Conservation (phyloP, 805 yeast genomes). For the Candida koratica region DNA sequence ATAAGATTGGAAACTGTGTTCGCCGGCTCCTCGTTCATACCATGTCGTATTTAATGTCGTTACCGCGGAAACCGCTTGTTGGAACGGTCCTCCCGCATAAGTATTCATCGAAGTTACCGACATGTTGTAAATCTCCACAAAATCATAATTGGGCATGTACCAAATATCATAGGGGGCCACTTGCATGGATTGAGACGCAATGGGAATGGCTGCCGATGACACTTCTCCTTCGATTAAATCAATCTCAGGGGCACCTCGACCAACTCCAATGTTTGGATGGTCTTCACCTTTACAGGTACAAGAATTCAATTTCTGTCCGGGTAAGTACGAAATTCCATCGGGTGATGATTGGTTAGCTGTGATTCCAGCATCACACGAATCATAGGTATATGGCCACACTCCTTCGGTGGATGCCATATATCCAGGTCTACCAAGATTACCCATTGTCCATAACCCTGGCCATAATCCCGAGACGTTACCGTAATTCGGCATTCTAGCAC, state of each 20-base stretch:
- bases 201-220: constrained; percentile 53
- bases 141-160: constrained; percentile 88
- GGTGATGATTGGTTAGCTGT: constrained; percentile 40
- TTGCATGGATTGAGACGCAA: constrained; percentile 90
- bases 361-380: constrained; percentile 38
- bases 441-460: constrained; percentile 44
- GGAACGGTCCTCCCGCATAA: constrained; percentile 89
- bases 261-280: constrained; percentile 37
- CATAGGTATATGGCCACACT: constrained; percentile 41
- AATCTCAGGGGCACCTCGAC: constrained; percentile 59
- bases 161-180: constrained; percentile 92
- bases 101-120: constrained; percentile 77
- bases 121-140: constrained; percentile 64
- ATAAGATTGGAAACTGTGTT: constrained; percentile 60
- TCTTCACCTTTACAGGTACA: constrained; percentile 37
- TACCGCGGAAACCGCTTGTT: constrained; percentile 85
- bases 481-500: constrained; percentile 34
- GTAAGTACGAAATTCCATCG: constrained; percentile 39
- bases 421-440: constrained; percentile 39
- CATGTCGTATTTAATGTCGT: constrained; percentile 76
- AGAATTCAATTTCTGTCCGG: constrained; percentile 33
- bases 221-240: constrained; percentile 87
- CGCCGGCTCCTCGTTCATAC: constrained; percentile 65
- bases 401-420: constrained; percentile 37
- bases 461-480: constrained; percentile 37